A percentile compares a stretch with the other conserved stretches of the same genome.
phyloP scores from a whole-genome alignment of 805 yeast species.

The Kuraishia piskuri region DNA sequence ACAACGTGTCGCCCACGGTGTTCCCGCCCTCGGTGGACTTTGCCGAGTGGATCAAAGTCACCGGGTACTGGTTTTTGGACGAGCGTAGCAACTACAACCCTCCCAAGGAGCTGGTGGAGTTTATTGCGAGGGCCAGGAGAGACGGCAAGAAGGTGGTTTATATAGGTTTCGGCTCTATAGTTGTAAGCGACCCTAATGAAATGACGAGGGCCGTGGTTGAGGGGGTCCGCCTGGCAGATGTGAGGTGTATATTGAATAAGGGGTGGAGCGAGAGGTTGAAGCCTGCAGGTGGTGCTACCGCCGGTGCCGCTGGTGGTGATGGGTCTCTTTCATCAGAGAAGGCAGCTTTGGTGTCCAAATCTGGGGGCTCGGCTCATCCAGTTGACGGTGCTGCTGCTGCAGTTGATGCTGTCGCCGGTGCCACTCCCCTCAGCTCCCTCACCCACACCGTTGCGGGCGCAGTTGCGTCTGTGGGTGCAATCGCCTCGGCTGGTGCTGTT shows the following conservation, averaged over 20 bases:
- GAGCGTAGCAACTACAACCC: slow-evolving; percentile 54
- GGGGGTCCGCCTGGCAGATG: slow-evolving; percentile 74
- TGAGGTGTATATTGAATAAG: slow-evolving; percentile 78
- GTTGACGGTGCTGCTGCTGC: background rate
- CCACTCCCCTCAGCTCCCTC: background rate
- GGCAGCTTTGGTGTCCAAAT: no score
- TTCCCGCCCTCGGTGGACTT: slow-evolving; percentile 91
- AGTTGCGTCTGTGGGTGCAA: background rate
- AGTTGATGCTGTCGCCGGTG: background rate
- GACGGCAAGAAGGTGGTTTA: slow-evolving; percentile 70
- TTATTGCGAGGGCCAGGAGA: slow-evolving; percentile 51
- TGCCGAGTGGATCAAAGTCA: slow-evolving; percentile 91
- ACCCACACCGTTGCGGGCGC: background rate
- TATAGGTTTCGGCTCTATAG: slow-evolving; percentile 94
- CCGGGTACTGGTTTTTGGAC: slow-evolving; percentile 93
- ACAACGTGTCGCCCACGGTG: slow-evolving; percentile 80
- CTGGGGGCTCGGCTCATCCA: background rate
- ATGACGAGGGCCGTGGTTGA: slow-evolving; percentile 71
- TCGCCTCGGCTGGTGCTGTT: background rate
- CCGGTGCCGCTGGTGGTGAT: no score
- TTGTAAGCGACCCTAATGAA: slow-evolving; percentile 72
- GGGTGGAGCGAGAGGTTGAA: slow-evolving; percentile 87
- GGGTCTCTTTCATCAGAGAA: no score
- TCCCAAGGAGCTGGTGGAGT: slow-evolving; percentile 44
- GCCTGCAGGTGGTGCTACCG: slow-evolving; percentile 7